Evolutionary conservation across 495 filamentous ascomycete genomes (phyloP).

Genomic region (Astrocystis sublimbata): DNA sequence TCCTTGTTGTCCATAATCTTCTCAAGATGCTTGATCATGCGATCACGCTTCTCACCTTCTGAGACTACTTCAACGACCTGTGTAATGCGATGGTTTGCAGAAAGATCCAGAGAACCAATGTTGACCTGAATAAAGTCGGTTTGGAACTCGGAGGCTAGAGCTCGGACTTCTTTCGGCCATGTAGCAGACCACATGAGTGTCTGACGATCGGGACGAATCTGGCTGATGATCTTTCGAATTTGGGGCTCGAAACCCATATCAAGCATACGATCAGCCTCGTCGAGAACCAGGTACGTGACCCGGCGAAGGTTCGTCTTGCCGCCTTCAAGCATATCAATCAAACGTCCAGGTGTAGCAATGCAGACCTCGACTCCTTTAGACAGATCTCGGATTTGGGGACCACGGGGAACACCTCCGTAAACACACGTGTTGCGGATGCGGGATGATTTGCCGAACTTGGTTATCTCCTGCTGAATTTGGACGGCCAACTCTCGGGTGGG

Average conservation of each 20-base stretch:
- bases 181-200: slow-evolving; percentile 99
- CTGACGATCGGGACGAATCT: slow-evolving; percentile 98
- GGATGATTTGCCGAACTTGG: slow-evolving; percentile 97
- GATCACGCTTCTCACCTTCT: slow-evolving; percentile 96
- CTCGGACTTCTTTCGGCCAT: slow-evolving; percentile 98
- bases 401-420: slow-evolving; percentile 97
- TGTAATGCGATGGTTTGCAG: slow-evolving; percentile 97
- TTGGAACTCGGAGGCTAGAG: slow-evolving; percentile 91
- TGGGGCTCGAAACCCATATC: slow-evolving; percentile 91
- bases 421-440: slow-evolving; percentile 99
- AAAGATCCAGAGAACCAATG: slow-evolving; percentile 94
- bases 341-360: slow-evolving; percentile 95
- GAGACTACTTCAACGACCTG: slow-evolving; percentile 95
- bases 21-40: slow-evolving; percentile 96
- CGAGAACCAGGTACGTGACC: slow-evolving; percentile 91
- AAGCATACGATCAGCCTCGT: slow-evolving; percentile 88
- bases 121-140: slow-evolving; percentile 98
- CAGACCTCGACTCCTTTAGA: slow-evolving; percentile 82
- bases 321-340: slow-evolving; percentile 98
- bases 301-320: slow-evolving; percentile 97
- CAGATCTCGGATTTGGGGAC: slow-evolving; percentile 92
- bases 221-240: slow-evolving; percentile 92
- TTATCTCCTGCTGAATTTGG: slow-evolving; percentile 93
- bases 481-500: slow-evolving; percentile 97
- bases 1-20: slow-evolving; percentile 95